Evolutionary conservation across 2,329 filamentous ascomycete species (phyloP).

Genomic region (Hysterium pulicare): DNA sequence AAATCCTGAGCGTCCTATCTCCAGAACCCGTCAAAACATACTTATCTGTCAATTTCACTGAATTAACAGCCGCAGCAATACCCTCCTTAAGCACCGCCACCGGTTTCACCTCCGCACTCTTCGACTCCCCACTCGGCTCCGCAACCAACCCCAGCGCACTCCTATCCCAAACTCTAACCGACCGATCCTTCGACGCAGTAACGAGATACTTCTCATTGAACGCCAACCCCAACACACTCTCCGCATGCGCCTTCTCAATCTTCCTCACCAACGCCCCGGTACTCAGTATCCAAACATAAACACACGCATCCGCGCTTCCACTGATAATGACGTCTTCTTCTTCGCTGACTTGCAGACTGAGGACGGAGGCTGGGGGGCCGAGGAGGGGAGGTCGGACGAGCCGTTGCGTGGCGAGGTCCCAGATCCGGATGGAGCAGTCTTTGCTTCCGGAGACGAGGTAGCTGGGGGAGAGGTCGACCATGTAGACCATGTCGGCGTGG

Average conservation of each 20-base stretch:
- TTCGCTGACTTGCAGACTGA: slow-evolving; percentile 9
- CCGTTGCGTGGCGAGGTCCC: slow-evolving; percentile 9
- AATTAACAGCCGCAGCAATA: slow-evolving; percentile 12
- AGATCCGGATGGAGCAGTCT: slow-evolving; percentile 11
- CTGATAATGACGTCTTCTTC: slow-evolving; percentile 15
- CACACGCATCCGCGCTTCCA: slow-evolving; percentile 14
- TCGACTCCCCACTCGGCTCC: background rate
- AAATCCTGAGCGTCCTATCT: slow-evolving; percentile 7
- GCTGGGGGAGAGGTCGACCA: slow-evolving; percentile 4
- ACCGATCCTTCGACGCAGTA: slow-evolving; percentile 9
- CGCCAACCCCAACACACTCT: slow-evolving; percentile 5
- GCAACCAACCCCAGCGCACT: background rate
- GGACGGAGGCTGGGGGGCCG: slow-evolving; percentile 6
- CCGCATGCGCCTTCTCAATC: slow-evolving; percentile 5
- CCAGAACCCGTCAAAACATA: slow-evolving; percentile 5
- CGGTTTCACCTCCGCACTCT: background rate
- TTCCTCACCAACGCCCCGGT: slow-evolving; percentile 6
- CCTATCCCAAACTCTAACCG: slow-evolving; percentile 10
- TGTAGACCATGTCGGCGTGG: slow-evolving; percentile 10
- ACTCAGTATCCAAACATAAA: slow-evolving; percentile 18
- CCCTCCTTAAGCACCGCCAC: background rate
- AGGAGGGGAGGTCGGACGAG: slow-evolving; percentile 1
- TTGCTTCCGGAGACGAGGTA: slow-evolving; percentile 8
- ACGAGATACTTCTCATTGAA: slow-evolving; percentile 10
- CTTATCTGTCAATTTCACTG: slow-evolving; percentile 2